These are phyloP conservation scores for Pichia occidentalis DNA, from an alignment of 805 yeast species.

Conservation along the genomic window DNA sequence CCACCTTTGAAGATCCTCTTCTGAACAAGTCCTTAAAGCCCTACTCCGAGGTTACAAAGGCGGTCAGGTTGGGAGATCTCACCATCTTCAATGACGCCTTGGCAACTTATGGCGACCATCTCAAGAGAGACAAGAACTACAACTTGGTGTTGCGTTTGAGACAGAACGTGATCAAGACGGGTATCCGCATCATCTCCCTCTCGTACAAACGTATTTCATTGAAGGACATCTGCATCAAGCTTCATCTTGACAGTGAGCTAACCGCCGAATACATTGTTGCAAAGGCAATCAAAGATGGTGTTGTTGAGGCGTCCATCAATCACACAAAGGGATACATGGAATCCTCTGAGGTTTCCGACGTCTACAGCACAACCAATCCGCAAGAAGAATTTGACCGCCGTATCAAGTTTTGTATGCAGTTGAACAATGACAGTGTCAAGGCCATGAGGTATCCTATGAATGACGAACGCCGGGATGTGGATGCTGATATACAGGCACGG, in stretches of 20 bases:
- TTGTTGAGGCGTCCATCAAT: constrained; percentile 88
- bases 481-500: constrained; percentile 47
- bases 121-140: constrained; percentile 73
- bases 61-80: constrained; percentile 89
- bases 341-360: constrained; percentile 76
- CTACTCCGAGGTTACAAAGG: constrained; percentile 79
- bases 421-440: constrained; percentile 88
- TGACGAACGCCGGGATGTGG: constrained; percentile 43
- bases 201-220: constrained; percentile 87
- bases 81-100: constrained; percentile 70
- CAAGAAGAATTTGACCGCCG: constrained; percentile 87
- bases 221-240: constrained; percentile 87
- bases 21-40: constrained; percentile 63
- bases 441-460: constrained; percentile 88
- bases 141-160: constrained; percentile 83
- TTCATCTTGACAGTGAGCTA: constrained; percentile 89
- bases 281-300: constrained; percentile 95
- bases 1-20: constrained; percentile 62
- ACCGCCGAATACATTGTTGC: constrained; percentile 96
- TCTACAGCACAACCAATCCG: constrained; percentile 83
- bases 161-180: constrained; percentile 96
- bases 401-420: constrained; percentile 81
- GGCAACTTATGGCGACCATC: constrained; percentile 49
- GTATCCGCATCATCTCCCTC: constrained; percentile 86
- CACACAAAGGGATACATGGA: constrained; percentile 90